phyloP scores from a whole-genome alignment of 225 moss, liverwort and hornwort species.

The Polytrichum commune region DNA sequence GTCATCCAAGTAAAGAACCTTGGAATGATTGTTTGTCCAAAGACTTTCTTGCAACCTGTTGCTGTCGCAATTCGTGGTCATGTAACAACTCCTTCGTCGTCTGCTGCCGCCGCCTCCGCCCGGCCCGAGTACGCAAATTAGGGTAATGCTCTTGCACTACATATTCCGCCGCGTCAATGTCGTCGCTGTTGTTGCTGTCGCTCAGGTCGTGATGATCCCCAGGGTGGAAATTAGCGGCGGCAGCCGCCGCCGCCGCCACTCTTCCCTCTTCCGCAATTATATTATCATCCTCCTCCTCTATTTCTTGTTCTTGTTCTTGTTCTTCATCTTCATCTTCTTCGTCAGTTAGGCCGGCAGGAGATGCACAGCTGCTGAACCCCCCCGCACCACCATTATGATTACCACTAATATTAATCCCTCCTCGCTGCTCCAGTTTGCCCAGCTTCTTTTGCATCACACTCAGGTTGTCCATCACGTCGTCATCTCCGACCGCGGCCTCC shows the following conservation, averaged over 20 bases:
- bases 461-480: constrained; percentile 10
- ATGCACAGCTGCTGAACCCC: constrained; percentile 56
- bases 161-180: constrained; percentile 10
- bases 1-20: constrained; percentile 19
- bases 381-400: constrained; percentile 14
- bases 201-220: constrained; percentile 7
- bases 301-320: neutral
- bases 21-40: constrained; percentile 39
- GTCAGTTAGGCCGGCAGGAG: constrained; percentile 7
- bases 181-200: constrained; percentile 20
- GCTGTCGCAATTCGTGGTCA: constrained; percentile 1
- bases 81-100: neutral
- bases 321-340: constrained; percentile 17
- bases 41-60: constrained; percentile 25
- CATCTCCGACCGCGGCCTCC: constrained; percentile 28
- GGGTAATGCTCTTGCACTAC: constrained; percentile 19
- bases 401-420: neutral
- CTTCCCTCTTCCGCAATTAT: constrained; percentile 17
- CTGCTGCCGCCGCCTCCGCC: constrained; percentile 27
- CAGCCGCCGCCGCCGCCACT: constrained; percentile 8
- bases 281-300: constrained; percentile 39
- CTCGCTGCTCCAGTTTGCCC: constrained; percentile 16
- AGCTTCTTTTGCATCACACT: constrained; percentile 12
- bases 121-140: no score
- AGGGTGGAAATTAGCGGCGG: constrained; percentile 16